A percentile compares a stretch with the other conserved stretches of the same genome.
These are phyloP conservation scores for Candida broadrunensis DNA, from an alignment of 805 yeast species.

Conservation along the genomic window DNA sequence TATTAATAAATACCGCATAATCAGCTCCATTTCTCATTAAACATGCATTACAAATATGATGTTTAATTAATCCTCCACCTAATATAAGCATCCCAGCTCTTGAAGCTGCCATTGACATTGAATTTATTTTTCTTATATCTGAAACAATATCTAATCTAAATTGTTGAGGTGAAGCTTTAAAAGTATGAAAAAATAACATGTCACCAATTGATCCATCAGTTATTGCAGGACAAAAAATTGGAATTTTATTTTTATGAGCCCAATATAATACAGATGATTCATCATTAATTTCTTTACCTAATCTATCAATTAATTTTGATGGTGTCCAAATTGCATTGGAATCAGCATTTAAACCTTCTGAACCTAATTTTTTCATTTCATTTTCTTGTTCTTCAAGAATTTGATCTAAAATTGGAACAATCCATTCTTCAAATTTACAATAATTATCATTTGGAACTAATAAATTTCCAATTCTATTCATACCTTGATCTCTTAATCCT, in stretches of 20 bases:
- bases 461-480: constrained; percentile 96
- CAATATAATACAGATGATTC: constrained; percentile 93
- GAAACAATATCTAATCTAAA: constrained; percentile 88
- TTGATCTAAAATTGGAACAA: constrained; percentile 86
- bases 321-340: constrained; percentile 87
- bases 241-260: constrained; percentile 97
- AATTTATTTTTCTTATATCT: constrained; percentile 87
- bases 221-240: constrained; percentile 94
- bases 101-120: constrained; percentile 92
- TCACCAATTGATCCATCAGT: constrained; percentile 99
- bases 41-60: constrained; percentile 97
- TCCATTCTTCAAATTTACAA: constrained; percentile 98
- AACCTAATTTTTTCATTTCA: constrained; percentile 49
- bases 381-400: constrained; percentile 87
- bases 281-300: constrained; percentile 93
- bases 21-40: constrained; percentile 99
- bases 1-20: constrained; percentile 93
- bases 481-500: constrained; percentile 84
- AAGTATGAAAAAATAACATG: constrained; percentile 98
- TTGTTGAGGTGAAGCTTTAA: constrained; percentile 88
- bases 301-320: constrained; percentile 82
- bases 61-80: constrained; percentile 96
- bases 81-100: constrained; percentile 93
- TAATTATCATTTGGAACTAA: constrained; percentile 97
- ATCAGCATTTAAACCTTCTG: constrained; percentile 58